Base-by-base conservation (phyloP, 2,329 filamentous ascomycete genomes). In the Ascochyta fabae region DNA sequence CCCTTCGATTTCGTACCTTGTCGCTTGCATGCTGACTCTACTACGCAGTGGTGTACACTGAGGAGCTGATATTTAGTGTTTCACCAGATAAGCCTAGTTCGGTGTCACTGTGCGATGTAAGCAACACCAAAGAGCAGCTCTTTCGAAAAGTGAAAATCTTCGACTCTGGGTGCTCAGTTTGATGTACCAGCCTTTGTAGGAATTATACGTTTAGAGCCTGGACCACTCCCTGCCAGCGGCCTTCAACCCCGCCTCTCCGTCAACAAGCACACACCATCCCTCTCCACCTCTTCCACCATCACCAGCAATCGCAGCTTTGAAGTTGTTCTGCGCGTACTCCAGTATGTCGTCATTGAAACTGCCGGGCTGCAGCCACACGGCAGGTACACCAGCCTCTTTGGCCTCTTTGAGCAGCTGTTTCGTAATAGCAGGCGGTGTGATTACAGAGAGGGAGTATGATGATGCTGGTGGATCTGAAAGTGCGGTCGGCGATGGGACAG, bases 341-440 rank as follows among this genome's bases (percentile, higher is more conserved):
- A 96, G 72, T 22, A 92, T 89, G 54, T 86, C 85, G 47, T 90
- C 85, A 72, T 96, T 87, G 71, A 90, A 98, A 15, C 87, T 93
- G 1, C 94, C 95, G 0, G 95, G 95, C 78, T 98, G 95, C 62
- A 98, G 79, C 66, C 67, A 74, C 9, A 74, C 70, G 1, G 24
- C 90, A 84, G 16, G 85, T 83, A 40, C 96, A 79, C 3, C 92
- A 88, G 10, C 89, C 81, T 52, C 84, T 80, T 75, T 90, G 0
- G 94, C 95, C 75, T 96, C 90, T 59, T 87, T 81, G 36, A 98
- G 80, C 7, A 96, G 80, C 67, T 86, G 79, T 56, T 88, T 83
- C 1, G 95, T 96, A 27, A 91, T 86, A 2, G 82, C 77, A 0
- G 95, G 94, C 3, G 91, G 91, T 12, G 95, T 98, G 72, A 98